Base-by-base conservation (phyloP, 441 rosid species). In the Erodium moschatum region DNA sequence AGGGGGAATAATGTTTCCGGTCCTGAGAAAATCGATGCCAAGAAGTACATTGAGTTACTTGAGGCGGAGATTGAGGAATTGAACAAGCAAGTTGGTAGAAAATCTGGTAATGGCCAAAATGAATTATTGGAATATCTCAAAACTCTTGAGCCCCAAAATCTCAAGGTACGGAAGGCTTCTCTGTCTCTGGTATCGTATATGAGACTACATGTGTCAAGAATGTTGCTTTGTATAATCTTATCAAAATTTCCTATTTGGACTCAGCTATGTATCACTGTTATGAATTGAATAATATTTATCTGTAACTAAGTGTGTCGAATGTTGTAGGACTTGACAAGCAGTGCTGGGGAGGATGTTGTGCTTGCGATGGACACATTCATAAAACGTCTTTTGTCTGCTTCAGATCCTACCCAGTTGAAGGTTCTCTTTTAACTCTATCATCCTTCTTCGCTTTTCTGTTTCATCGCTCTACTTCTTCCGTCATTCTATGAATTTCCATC, bases 61-160 rank as follows among this genome's bases (percentile, higher is more conserved):
- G 98, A 94, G 81, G 96, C 94, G 13, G 97, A 94, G 83, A 88
- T 94, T 8, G 96, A 89, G 75, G 97, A 94, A 77, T 79, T 91
- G 60, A 94, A 89, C 72, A 76, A 72, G 68, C 97, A 89, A 80
- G 91, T 89, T 12, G 92, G 85, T 48, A 76, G 85, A 77, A 88
- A 85, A 77, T 75, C 90, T 64, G 71, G 80, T 9, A 79, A 75
- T 75, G 94, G 92, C 62, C 88, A 81, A 66, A 94, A 94, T 71
- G 97, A 87, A 40, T 82, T 94, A 70, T 77, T 94, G 81, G 97
- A 94, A 68, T 91, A 83, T 78, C 92, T 91, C 18, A 91, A 85
- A 80, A 76, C 96, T 71, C 97, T 94, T 5, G 96, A 94, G 76
- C 98, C 97, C 48, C 97, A 91, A 73, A 94, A 91, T 85, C 81